Base-by-base conservation (phyloP, 2,329 filamentous ascomycete species). In the Colletotrichum coccodes region DNA sequence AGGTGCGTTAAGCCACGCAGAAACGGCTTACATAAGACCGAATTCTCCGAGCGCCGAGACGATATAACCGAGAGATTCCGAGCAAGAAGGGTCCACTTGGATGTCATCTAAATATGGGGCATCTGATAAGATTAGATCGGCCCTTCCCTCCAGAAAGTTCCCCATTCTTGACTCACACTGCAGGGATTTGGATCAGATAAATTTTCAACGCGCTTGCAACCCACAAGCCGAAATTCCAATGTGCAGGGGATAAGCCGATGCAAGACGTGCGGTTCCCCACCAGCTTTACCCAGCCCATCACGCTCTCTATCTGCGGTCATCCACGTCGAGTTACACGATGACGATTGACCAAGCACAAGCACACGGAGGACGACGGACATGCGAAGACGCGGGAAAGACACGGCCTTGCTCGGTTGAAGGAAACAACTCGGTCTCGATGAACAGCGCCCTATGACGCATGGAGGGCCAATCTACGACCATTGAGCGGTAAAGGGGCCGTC, bases 41-140 rank as follows among this genome's bases (percentile, higher is more conserved):
- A 16, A n/a, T 23, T 14, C n/a, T 38, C 66, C 66, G 66, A 69
- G 66, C 42, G 11, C 66, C 61, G 66, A 69, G 56, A 42, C 34
- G 4, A 4, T 38, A 66, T 26, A 42, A 26, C 66, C 66, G 66
- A 69, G 28, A 12, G n/a, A 9, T 2, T 36, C 66, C 66, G 62
- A 69, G 61, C 14, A 3, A 14, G 5, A 28, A 21, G 26, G 7
- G 9, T 12, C 57, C 57, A 60, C 23, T 30, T 18, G 8, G 18
- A n/a, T 44, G 23, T 28, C 42, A 23, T 14, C 7, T 6, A 3
- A 2, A 32, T 42, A 18, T 69, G 66, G 66, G 66, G 62, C 66
- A 69, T 69, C 66, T 60, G 66, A 69, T 69, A 69, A 69, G 66
- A 69, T 69, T 69, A 69, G 61, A 69, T 69, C 66, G 62, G 61